Base-by-base conservation (phyloP, 2,329 filamentous ascomycete genomes). In the Talaromyces sp. region DNA sequence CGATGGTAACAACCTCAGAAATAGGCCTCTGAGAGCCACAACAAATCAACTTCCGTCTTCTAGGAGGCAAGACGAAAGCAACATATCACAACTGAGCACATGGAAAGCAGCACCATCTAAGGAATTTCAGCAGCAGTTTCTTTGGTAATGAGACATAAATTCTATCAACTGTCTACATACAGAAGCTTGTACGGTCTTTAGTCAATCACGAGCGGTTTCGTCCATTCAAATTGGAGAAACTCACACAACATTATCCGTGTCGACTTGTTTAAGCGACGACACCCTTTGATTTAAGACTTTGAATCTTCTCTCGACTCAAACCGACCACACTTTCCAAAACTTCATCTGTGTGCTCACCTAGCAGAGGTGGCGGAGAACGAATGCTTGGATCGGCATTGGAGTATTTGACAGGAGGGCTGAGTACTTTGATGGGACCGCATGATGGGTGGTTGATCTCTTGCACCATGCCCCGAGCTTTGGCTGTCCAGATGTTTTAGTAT, bases 351-450 rank as follows among this genome's bases (percentile, higher is more conserved):
- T 95, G 91, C 78, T 95, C 86, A 0, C 92, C 93, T 43, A 97
- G 78, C 16, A 88, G 89, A 0, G 93, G 93, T 13, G 93, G 93
- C 19, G 90, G 85, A 7, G 82, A 88, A 43, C 92, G 83, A 52
- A 95, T 87, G 1, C 85, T 84, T 0, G 92, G 91, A 70, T 85
- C 86, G 33, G 88, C 90, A 69, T 91, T 86, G 5, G 91, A 95
- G 75, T 91, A 95, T 76, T 97, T 97, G 61, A 97, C 88, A 0
- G 93, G 93, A 1, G 91, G 93, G 72, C 94, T 96, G 64, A 97
- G 88, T 73, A 97, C 81, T 78, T 91, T 92, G 66, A 97, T 88
- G 0, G 87, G 84, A 0, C 93, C 93, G 74, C 92, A 96, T 5
- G 83, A 81, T 1, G 85, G 86, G 74, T 99, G 95, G 0, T 97